Evolutionary conservation across 371 early-diverging fungal genomes (phyloP).

Genomic region (Actinomortierella ambigua): DNA sequence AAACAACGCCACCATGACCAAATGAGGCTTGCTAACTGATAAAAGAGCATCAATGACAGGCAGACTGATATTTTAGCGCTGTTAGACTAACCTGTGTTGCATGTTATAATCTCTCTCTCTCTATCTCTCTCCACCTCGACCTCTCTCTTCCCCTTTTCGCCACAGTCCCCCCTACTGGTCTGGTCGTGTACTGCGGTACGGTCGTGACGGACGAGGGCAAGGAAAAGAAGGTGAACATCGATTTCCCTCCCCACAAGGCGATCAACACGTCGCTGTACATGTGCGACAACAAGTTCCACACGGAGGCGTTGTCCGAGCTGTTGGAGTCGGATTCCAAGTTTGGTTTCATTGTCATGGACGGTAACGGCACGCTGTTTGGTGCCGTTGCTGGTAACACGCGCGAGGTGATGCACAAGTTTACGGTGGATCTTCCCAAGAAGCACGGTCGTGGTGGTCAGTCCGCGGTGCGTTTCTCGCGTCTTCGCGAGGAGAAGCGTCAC

Average conservation of each 20-base stretch:
- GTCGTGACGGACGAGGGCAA: slow-evolving; percentile 98
- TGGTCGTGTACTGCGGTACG: slow-evolving; percentile 97
- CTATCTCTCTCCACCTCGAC: background rate
- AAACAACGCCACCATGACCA: no score
- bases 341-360: slow-evolving; percentile 99
- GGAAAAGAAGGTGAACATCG: slow-evolving; percentile 99
- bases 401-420: slow-evolving; percentile 94
- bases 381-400: slow-evolving; percentile 97
- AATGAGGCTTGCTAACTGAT: no score
- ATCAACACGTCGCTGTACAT: slow-evolving; percentile 99
- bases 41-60: no score
- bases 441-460: slow-evolving; percentile 99
- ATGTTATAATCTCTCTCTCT: no score
- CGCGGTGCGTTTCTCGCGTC: slow-evolving; percentile 99
- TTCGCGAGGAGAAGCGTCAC: slow-evolving; percentile 99
- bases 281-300: slow-evolving; percentile 99
- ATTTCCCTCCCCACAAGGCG: slow-evolving; percentile 99
- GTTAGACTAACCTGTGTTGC: no score
- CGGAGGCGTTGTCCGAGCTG: slow-evolving; percentile 91
- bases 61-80: no score
- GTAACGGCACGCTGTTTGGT: slow-evolving; percentile 98
- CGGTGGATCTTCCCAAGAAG: slow-evolving; percentile 99
- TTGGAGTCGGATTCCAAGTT: slow-evolving; percentile 97
- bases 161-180: slow-evolving; percentile 91
- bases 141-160: slow-evolving; percentile 3